Conservation (phyloP, 306 rosid species). For the Morella rubra region DNA sequence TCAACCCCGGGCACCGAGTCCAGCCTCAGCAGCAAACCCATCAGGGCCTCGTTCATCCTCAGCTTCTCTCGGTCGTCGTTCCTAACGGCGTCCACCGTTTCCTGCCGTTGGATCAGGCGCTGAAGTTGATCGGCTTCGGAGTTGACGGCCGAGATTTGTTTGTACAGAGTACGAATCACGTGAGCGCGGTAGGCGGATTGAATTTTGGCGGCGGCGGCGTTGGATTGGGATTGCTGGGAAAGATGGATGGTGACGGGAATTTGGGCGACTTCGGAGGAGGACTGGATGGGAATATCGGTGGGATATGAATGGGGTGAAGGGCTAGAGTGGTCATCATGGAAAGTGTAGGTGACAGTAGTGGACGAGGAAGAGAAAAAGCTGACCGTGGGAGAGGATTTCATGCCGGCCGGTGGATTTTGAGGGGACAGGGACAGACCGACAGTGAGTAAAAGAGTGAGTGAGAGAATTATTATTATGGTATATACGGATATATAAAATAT, state of each 20-base stretch:
- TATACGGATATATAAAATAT: background rate
- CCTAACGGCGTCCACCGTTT: conserved; percentile 86
- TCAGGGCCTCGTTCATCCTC: conserved; percentile 75
- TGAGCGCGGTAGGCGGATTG: conserved; percentile 74
- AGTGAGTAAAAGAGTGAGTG: background rate
- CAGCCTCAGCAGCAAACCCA: conserved; percentile 66
- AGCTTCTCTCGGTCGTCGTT: conserved; percentile 60
- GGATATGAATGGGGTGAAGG: conserved; percentile 36
- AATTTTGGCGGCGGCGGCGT: conserved; percentile 54
- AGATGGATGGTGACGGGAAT: conserved; percentile 27
- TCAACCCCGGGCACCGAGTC: conserved; percentile 88
- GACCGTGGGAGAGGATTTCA: conserved; percentile 44
- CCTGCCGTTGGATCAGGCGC: conserved; percentile 76
- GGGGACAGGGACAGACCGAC: background rate
- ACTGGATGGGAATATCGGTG: conserved; percentile 37
- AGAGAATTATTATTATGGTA: background rate
- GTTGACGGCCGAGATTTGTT: conserved; percentile 50
- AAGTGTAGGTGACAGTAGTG: conserved; percentile 46
- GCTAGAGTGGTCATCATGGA: conserved; percentile 52
- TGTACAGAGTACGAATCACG: conserved; percentile 63
- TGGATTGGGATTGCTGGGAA: conserved; percentile 26
- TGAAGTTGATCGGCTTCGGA: conserved; percentile 61
- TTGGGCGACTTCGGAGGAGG: conserved; percentile 28
- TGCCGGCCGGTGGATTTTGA: conserved; percentile 15
- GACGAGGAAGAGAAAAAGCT: conserved; percentile 31